These are phyloP conservation scores for Aspergillus steynii DNA, from an alignment of 495 filamentous ascomycete genomes.

Conservation along the genomic window DNA sequence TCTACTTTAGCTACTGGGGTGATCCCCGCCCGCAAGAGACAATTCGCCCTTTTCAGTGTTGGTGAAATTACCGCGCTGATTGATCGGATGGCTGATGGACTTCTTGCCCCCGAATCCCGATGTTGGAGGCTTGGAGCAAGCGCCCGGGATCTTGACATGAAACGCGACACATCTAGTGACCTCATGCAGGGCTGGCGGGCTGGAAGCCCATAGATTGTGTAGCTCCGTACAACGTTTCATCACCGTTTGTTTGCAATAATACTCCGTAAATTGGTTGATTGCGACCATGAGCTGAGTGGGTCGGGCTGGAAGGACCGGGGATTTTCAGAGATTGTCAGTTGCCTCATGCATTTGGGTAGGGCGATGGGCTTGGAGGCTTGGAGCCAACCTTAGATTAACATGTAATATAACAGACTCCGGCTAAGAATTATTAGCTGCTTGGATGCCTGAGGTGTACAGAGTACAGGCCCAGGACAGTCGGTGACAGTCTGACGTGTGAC, in stretches of 20 bases:
- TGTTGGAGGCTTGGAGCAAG: neutral
- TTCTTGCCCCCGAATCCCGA: neutral
- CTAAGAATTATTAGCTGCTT: neutral
- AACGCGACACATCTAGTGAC: neutral
- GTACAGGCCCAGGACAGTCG: neutral
- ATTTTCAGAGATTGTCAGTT: neutral
- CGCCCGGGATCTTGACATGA: neutral
- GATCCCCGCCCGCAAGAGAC: neutral
- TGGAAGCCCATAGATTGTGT: neutral
- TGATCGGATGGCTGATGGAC: neutral
- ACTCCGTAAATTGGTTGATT: neutral
- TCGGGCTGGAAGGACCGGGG: neutral
- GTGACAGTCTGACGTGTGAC: neutral
- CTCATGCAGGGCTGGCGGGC: neutral
- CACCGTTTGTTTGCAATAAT: neutral
- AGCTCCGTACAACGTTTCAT: neutral
- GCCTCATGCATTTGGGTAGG: neutral
- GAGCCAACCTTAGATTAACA: neutral
- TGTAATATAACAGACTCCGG: neutral
- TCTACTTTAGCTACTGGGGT: neutral
- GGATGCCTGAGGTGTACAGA: too few species aligned
- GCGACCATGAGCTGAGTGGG: neutral
- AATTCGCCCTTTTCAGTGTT: neutral
- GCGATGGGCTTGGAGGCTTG: neutral
- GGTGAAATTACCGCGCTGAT: neutral